A percentile compares a stretch with the other conserved stretches of the same genome.
Conservation (phyloP, 2,329 filamentous ascomycete species). For the Cephalotrichum gorgonifer region DNA sequence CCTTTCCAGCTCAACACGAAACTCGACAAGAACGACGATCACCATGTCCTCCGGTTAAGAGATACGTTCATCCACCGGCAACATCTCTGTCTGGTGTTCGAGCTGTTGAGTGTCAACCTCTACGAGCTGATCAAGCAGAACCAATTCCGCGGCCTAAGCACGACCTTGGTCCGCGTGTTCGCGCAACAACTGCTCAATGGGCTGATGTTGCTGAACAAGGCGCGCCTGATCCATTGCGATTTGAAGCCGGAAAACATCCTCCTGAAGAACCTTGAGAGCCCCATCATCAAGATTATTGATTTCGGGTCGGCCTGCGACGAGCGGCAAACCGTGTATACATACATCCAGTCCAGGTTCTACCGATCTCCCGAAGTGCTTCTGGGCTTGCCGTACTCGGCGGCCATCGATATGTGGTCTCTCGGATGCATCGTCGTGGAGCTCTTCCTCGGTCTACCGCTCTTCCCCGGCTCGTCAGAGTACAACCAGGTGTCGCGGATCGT, state of each 20-base stretch:
- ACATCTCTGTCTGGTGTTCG: conserved; percentile 93
- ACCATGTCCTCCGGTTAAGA: conserved; percentile 86
- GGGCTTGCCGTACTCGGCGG: conserved; percentile 94
- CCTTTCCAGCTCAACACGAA: conserved; percentile 75
- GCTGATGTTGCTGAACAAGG: conserved; percentile 86
- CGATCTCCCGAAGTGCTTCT: conserved; percentile 90
- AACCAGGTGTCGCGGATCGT: conserved; percentile 96
- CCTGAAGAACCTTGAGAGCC: conserved; percentile 94
- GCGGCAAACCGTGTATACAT: conserved; percentile 96
- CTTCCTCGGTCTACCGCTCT: conserved; percentile 81
- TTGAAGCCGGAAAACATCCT: conserved; percentile 97
- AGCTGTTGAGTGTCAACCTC: conserved; percentile 90
- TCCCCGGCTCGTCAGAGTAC: conserved; percentile 96
- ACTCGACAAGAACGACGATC: conserved; percentile 98
- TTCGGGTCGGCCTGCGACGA: conserved; percentile 98
- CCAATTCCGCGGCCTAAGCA: conserved; percentile 94
- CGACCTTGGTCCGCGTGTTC: conserved; percentile 92
- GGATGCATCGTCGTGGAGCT: conserved; percentile 97
- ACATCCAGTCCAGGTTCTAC: conserved; percentile 98
- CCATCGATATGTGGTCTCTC: conserved; percentile 99
- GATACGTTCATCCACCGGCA: conserved; percentile 98
- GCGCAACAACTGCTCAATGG: conserved; percentile 94
- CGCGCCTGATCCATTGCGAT: conserved; percentile 94
- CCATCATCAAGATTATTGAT: conserved; percentile 99
- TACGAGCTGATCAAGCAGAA: conserved; percentile 99